Conservation (phyloP, 148 eudicot species). For the Spergularia bocconei region DNA sequence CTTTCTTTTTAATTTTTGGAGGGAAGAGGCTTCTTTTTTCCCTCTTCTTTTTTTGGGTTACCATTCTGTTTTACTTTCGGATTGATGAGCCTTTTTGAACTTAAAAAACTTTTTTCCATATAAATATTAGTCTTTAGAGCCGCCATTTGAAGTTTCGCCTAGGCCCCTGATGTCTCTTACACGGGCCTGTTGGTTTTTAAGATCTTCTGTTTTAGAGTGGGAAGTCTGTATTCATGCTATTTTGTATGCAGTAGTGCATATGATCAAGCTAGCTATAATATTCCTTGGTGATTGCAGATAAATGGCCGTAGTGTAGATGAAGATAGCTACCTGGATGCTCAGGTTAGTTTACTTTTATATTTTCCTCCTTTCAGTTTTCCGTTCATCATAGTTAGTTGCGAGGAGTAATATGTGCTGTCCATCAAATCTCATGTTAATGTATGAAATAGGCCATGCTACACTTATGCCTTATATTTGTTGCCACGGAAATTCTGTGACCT, state of each 20-base stretch:
- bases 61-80: too few species aligned
- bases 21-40: too few species aligned
- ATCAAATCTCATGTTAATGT: background rate
- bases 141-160: too few species aligned
- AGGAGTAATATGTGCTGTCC: background rate
- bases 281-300: constrained; percentile 51
- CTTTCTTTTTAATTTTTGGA: too few species aligned
- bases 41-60: too few species aligned
- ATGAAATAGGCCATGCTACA: background rate
- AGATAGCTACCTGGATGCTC: constrained; percentile 76
- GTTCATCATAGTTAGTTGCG: background rate
- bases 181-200: background rate
- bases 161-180: too few species aligned
- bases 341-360: constrained; percentile 40
- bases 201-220: background rate
- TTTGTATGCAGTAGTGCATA: background rate
- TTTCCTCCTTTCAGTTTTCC: background rate
- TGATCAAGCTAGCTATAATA: background rate
- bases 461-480: background rate
- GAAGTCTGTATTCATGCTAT: background rate
- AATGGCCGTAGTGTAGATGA: constrained; percentile 75
- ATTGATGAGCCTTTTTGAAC: too few species aligned
- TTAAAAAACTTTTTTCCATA: too few species aligned
- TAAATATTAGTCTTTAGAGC: too few species aligned
- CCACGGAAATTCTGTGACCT: background rate